Percentiles rank a stretch among this genome's conserved stretches.
phyloP scores from a whole-genome alignment of 2,329 filamentous ascomycete species.

The Cordyceps javanica region DNA sequence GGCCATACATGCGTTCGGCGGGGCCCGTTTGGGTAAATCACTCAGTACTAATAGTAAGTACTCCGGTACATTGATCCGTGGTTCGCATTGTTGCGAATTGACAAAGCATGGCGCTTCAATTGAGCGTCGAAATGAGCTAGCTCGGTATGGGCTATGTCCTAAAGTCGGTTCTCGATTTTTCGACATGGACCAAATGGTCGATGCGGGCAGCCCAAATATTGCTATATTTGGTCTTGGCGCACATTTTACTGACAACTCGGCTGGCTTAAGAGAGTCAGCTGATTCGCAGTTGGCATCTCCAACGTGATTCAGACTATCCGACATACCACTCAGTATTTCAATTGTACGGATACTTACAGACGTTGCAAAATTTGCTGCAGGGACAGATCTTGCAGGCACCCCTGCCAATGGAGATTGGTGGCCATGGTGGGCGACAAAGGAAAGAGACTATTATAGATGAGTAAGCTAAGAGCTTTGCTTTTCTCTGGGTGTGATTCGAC shows the following conservation, averaged over 20 bases:
- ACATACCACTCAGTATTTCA: not conserved
- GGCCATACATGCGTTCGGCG: not conserved
- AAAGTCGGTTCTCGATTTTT: too few relatives aligned
- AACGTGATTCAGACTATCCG: not conserved
- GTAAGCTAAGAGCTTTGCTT: not conserved
- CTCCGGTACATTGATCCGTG: too few relatives aligned
- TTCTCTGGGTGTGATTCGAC: constrained; percentile 1
- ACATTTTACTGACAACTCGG: too few relatives aligned
- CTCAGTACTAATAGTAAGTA: too few relatives aligned
- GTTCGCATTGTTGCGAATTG: not conserved
- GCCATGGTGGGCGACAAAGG: not conserved
- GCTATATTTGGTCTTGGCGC: too few relatives aligned
- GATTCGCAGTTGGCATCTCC: not conserved
- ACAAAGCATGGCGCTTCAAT: not conserved
- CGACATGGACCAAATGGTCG: not conserved
- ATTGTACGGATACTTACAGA: not conserved
- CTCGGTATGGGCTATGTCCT: too few relatives aligned
- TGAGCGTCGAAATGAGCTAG: not conserved
- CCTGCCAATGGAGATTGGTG: not conserved
- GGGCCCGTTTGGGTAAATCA: not conserved
- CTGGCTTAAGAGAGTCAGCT: not conserved
- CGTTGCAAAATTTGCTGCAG: constrained; percentile 8
- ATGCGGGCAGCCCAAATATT: too few relatives aligned
- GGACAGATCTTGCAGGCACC: constrained; percentile 4
- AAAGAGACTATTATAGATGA: not conserved